Conservation (phyloP, 106 monocot species). For the Alisma plantagoaquatica region DNA sequence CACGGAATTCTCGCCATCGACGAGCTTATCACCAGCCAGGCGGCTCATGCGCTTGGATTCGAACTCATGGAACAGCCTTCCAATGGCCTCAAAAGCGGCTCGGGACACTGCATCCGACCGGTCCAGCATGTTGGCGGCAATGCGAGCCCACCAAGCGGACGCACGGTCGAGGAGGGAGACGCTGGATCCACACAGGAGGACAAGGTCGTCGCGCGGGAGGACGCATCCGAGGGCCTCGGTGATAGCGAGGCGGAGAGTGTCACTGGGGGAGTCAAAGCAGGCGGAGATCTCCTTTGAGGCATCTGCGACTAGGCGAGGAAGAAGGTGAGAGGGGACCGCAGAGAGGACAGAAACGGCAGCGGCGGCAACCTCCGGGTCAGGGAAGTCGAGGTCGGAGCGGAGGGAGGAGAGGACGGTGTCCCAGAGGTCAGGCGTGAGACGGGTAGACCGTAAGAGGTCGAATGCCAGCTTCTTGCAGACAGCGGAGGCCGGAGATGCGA, state of each 20-base stretch:
- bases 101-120: slow-evolving; percentile 63
- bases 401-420: slow-evolving; percentile 51
- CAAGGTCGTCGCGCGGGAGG: slow-evolving; percentile 88
- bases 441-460: slow-evolving; percentile 87
- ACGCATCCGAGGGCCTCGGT: slow-evolving; percentile 73
- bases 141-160: slow-evolving; percentile 71
- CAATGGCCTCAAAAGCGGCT: slow-evolving; percentile 71
- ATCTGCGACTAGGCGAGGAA: slow-evolving; percentile 56
- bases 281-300: slow-evolving; percentile 56
- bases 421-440: slow-evolving; percentile 85
- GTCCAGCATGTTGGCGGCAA: slow-evolving; percentile 56
- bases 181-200: slow-evolving; percentile 54
- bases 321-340: slow-evolving; percentile 76
- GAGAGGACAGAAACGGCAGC: slow-evolving; percentile 74
- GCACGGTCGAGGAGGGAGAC: slow-evolving; percentile 59
- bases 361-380: slow-evolving; percentile 92
- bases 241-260: slow-evolving; percentile 56
- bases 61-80: slow-evolving; percentile 65
- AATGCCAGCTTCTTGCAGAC: slow-evolving; percentile 98
- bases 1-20: slow-evolving; percentile 86
- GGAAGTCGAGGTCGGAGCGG: slow-evolving; percentile 86
- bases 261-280: slow-evolving; percentile 51
- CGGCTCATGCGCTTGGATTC: slow-evolving; percentile 86
- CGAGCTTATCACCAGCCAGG: slow-evolving; percentile 89
- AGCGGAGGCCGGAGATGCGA: slow-evolving; percentile 86